These are phyloP conservation scores for Apiospora kogelbergensis DNA, from an alignment of 2,329 filamentous ascomycete genomes.

Conservation along the genomic window DNA sequence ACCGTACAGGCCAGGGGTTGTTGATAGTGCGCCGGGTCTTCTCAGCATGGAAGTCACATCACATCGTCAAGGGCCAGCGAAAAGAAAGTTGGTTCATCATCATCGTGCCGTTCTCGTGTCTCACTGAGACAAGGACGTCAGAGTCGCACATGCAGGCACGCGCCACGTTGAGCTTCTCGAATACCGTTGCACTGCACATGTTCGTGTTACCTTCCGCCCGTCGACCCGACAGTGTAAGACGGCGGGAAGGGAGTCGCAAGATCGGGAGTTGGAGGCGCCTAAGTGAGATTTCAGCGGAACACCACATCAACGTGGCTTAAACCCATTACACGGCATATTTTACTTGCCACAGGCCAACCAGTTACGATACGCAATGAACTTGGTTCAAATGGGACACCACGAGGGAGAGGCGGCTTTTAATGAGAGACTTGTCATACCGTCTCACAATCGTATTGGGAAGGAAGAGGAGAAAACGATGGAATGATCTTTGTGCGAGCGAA, in stretches of 20 bases:
- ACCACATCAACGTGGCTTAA: not conserved
- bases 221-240: not conserved
- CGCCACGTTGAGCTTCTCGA: not conserved
- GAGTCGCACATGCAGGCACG: constrained; percentile 7
- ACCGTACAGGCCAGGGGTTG: not conserved
- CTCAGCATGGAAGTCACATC: not conserved
- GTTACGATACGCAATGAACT: not conserved
- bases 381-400: not conserved
- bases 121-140: not conserved
- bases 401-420: not conserved
- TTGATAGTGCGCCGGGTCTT: not conserved
- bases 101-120: not conserved
- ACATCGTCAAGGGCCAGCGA: not conserved
- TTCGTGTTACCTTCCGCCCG: not conserved
- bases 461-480: not conserved
- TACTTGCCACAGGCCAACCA: not conserved
- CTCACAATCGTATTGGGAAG: not conserved
- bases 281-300: not conserved
- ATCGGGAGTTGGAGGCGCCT: not conserved
- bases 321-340: not conserved
- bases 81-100: not conserved
- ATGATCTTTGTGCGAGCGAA: not conserved
- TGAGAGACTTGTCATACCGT: not conserved
- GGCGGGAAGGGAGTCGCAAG: not conserved
- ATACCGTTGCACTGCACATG: not conserved